Evolutionary conservation across 257 asterid species (phyloP).

Genomic region (Ligustrum vulgare): DNA sequence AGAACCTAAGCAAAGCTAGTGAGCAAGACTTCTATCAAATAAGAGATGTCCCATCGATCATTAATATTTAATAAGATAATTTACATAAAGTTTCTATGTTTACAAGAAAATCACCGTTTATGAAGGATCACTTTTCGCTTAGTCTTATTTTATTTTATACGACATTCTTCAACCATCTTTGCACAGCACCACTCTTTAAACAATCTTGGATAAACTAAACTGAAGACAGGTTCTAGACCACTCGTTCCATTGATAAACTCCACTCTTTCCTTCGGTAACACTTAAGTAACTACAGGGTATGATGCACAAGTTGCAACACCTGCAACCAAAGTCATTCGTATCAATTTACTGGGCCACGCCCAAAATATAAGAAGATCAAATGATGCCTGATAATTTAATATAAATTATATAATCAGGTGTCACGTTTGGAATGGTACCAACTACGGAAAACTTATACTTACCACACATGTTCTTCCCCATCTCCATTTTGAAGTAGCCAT

Average conservation of each 20-base stretch:
- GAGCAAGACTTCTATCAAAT: background rate
- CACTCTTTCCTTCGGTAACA: background rate
- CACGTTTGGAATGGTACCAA: background rate
- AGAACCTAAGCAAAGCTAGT: too few species aligned
- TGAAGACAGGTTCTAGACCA: background rate
- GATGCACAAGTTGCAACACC: conserved; percentile 55
- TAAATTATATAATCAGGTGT: background rate
- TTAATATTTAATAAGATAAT: background rate
- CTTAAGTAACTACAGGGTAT: conserved; percentile 37
- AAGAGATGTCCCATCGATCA: background rate
- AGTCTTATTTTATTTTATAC: conserved; percentile 34
- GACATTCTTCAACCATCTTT: conserved; percentile 22
- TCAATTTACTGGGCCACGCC: background rate
- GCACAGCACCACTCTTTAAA: conserved; percentile 9
- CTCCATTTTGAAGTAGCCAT: conserved; percentile 56
- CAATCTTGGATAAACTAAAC: conserved; percentile 19
- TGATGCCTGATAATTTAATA: background rate
- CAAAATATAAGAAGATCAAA: background rate
- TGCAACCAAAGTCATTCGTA: conserved; percentile 12
- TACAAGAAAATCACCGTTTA: conserved; percentile 10
- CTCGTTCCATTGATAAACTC: background rate
- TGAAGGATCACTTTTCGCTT: background rate
- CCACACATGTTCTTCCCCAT: conserved; percentile 57
- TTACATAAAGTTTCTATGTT: conserved; percentile 5
- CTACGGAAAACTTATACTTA: conserved; percentile 32